Conservation (phyloP, 2,329 filamentous ascomycete genomes). For the Corynespora cassiicola region DNA sequence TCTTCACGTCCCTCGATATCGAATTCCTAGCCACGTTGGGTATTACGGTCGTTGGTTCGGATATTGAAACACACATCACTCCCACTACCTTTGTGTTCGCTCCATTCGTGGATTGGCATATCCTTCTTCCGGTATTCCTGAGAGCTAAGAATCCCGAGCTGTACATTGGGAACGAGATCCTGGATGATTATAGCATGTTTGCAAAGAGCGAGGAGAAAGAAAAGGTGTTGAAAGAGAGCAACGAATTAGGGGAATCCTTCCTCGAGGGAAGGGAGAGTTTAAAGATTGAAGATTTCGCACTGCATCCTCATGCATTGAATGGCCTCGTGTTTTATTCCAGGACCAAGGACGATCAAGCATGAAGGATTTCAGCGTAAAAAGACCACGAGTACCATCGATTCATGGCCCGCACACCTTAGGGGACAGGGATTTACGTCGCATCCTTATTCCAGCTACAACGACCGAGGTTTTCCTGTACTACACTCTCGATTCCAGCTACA, state of each 20-base stretch:
- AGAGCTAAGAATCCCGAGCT: constrained; percentile 33
- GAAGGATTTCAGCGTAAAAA: not conserved
- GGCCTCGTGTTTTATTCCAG: constrained; percentile 40
- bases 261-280: constrained; percentile 18
- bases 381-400: too few relatives aligned
- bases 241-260: constrained; percentile 34
- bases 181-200: constrained; percentile 33
- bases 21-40: constrained; percentile 31
- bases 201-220: constrained; percentile 31
- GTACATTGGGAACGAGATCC: constrained; percentile 46
- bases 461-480: too few relatives aligned
- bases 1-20: constrained; percentile 39
- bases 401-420: too few relatives aligned
- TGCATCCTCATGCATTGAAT: constrained; percentile 37
- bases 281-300: constrained; percentile 33
- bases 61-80: constrained; percentile 28
- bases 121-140: constrained; percentile 40
- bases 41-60: constrained; percentile 18
- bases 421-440: too few relatives aligned
- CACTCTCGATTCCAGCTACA: too few relatives aligned
- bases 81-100: constrained; percentile 36
- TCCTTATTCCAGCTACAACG: too few relatives aligned
- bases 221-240: constrained; percentile 31
- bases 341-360: constrained; percentile 15
- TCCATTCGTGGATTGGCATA: constrained; percentile 45